Conservation (phyloP, 2,329 filamentous ascomycete genomes). For the Phaeosphaeriaceae sp. region DNA sequence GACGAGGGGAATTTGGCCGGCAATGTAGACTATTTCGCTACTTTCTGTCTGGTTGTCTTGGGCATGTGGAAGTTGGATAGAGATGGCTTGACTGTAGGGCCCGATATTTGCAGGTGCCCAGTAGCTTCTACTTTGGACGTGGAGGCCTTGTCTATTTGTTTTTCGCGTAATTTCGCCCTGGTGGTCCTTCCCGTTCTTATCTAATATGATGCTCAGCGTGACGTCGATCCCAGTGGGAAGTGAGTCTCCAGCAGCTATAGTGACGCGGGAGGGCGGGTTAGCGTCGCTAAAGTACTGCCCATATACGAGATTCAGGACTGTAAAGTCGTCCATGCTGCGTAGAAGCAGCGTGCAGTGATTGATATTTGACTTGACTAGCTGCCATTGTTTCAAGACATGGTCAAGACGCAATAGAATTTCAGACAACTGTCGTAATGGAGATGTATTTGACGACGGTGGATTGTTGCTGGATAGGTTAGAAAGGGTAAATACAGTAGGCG, state of each 20-base stretch:
- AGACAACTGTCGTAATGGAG: conserved; percentile 41
- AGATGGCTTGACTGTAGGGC: conserved; percentile 90
- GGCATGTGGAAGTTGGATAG: conserved; percentile 52
- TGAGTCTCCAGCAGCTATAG: conserved; percentile 74
- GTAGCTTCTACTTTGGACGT: conserved; percentile 92
- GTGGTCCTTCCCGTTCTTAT: conserved; percentile 15
- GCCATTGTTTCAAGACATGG: conserved; percentile 29
- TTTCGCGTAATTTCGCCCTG: conserved; percentile 27
- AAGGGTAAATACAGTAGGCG: conserved; percentile 58
- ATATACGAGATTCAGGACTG: conserved; percentile 76
- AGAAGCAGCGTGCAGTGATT: conserved; percentile 69
- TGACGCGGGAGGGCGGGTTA: conserved; percentile 85
- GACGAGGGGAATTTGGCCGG: conserved; percentile 89
- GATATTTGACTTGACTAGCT: conserved; percentile 34
- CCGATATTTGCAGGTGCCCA: conserved; percentile 99
- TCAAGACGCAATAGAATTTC: conserved; percentile 48
- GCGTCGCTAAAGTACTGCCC: conserved; percentile 74
- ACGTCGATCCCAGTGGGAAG: conserved; percentile 68
- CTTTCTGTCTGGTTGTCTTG: conserved; percentile 21
- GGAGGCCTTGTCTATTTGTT: conserved; percentile 62
- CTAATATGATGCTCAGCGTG: conserved; percentile 62
- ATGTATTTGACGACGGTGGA: conserved; percentile 1
- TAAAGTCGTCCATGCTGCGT: conserved; percentile 80
- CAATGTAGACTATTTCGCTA: conserved; percentile 66
- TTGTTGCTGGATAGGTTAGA: conserved; percentile 32